Evolutionary conservation across 2,329 filamentous ascomycete genomes (phyloP), one percentile per base, ranked within the genome.

Genomic region (Alternaria tenuissima): DNA sequence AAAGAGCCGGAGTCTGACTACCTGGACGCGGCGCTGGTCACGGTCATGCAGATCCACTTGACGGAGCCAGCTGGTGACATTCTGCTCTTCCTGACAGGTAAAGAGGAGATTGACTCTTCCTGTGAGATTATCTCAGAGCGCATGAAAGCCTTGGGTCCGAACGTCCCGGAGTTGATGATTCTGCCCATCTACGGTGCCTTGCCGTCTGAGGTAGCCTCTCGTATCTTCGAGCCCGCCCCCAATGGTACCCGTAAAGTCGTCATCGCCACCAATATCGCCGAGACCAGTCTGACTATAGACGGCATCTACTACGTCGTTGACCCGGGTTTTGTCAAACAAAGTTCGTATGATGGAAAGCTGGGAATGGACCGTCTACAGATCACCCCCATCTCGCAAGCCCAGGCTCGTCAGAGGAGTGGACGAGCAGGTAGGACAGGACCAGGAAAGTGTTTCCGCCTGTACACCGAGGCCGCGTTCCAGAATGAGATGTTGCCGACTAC

Each of bases 301-400:
- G 91, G 94, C 49, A 97, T 99, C 67, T 97, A 94, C 81, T 98
- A 96, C 74, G 96, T 99, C 18, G 89, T 99, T 16, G 95, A 99
- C 72, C 94, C 95, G 3, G 95, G 95, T 2, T 99, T 98, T 69
- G 94, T 97, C 62, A 99, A 99, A 82, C 94, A 98, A 76, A 97
- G 95, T 68, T 94, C 92, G 1, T 99, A 97, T 75, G 94, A 99
- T 74, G 92, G 94, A 0, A 98, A 98, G 79, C 87, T 98, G 2
- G 95, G 95, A 55, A 99, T 99, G 94, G 95, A 99, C 73, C 93
- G 94, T 4, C 84, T 99, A 22, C 91, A 98, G 28, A 92, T 99
- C 5, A 97, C 94, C 0, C 96, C 96, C 0, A 96, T 99, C 65
- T 97, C 93, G 0, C 94, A 98, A 78, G 95, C 96, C 0, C 94